These are phyloP conservation scores for Eutrema japonicum DNA, from an alignment of 345 rosid genomes.

Conservation along the genomic window DNA sequence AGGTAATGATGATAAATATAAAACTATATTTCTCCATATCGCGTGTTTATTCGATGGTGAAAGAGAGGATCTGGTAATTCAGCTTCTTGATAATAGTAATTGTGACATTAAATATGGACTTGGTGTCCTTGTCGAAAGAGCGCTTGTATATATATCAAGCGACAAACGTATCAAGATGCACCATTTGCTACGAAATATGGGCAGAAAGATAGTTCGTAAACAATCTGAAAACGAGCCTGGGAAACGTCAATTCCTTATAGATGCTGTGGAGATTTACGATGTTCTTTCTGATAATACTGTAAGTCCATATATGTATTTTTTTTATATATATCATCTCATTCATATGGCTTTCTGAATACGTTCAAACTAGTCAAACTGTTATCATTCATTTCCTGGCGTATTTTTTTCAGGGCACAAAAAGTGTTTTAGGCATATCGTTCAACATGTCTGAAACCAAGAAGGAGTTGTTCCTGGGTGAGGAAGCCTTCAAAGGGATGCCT, in stretches of 20 bases:
- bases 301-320: not conserved
- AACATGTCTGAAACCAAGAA: not conserved
- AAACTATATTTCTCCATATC: slow-evolving; percentile 20
- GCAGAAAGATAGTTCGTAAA: not conserved
- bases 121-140: not conserved
- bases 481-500: slow-evolving; percentile 7
- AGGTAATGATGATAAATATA: not conserved
- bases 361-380: not conserved
- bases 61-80: not conserved
- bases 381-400: not conserved
- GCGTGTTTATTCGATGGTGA: slow-evolving; percentile 19
- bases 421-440: slow-evolving; percentile 10
- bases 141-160: not conserved
- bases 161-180: not conserved
- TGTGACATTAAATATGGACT: not conserved
- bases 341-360: no score
- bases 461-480: not conserved
- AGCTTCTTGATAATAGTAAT: not conserved
- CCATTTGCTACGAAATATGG: slow-evolving; percentile 6
- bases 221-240: slow-evolving; percentile 2
- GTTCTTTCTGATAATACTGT: no score
- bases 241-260: slow-evolving; percentile 10
- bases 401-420: not conserved
- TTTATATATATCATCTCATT: not conserved
- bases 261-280: no score